These are phyloP conservation scores for Trichoderma pleuroti DNA, from an alignment of 2,329 filamentous ascomycete species.

Conservation along the genomic window DNA sequence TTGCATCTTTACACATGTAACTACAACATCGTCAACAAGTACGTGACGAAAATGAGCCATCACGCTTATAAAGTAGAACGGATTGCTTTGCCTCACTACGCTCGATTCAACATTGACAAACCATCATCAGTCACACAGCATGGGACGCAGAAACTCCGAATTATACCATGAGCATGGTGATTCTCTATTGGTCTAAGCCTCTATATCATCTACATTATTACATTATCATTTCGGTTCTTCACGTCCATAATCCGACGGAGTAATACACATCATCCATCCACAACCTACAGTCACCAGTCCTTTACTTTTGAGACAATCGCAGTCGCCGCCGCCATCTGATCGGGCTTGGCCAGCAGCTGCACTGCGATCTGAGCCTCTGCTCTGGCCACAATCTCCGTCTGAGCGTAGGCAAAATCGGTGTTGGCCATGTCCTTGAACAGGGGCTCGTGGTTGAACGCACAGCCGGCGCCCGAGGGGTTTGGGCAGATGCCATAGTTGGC, in stretches of 20 bases:
- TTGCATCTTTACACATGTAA: background rate
- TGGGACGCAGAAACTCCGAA: background rate
- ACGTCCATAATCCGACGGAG: background rate
- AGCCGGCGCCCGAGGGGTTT: background rate
- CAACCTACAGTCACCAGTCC: no score
- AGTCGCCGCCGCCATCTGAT: constrained; percentile 5
- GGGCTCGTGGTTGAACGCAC: constrained; percentile 23
- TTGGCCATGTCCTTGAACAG: constrained; percentile 10
- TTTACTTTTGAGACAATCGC: constrained; percentile 2
- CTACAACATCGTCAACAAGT: background rate
- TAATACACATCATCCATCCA: background rate
- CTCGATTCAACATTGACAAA: background rate
- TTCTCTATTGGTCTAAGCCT: background rate
- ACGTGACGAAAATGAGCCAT: background rate
- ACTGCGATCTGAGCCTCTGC: constrained; percentile 20
- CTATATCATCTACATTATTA: background rate
- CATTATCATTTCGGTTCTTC: background rate
- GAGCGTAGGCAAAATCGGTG: constrained; percentile 19
- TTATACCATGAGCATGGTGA: background rate
- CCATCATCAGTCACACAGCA: background rate
- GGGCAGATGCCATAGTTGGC: constrained; percentile 21
- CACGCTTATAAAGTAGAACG: background rate
- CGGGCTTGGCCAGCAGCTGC: constrained; percentile 16
- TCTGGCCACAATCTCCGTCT: constrained; percentile 21
- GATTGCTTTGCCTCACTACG: background rate